Percentiles rank a stretch among this genome's conserved stretches.
These are phyloP conservation scores for Aspergillus alliaceus DNA, from an alignment of 2,329 filamentous ascomycete genomes.

Conservation along the genomic window DNA sequence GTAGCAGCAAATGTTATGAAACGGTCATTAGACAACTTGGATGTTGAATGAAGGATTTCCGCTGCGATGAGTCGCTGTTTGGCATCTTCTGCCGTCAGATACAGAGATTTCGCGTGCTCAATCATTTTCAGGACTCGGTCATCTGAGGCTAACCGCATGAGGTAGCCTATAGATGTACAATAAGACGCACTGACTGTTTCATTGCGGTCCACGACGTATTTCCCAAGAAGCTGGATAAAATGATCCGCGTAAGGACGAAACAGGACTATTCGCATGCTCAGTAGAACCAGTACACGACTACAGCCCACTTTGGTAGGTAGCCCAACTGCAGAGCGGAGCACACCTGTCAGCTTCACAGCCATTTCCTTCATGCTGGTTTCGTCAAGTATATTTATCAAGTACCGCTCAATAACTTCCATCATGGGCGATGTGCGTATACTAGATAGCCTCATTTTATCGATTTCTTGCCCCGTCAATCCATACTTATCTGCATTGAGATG, in stretches of 20 bases:
- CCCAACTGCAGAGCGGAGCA: slow-evolving; percentile 82
- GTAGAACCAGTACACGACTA: slow-evolving; percentile 76
- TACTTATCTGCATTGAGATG: slow-evolving; percentile 84
- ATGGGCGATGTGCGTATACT: slow-evolving; percentile 84
- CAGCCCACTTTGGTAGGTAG: slow-evolving; percentile 94
- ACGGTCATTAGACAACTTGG: slow-evolving; percentile 84
- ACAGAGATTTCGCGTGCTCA: slow-evolving; percentile 64
- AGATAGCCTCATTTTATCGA: slow-evolving; percentile 81
- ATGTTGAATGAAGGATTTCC: slow-evolving; percentile 78
- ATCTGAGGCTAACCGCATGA: slow-evolving; percentile 66
- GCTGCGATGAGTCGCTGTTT: slow-evolving; percentile 71
- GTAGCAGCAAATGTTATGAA: slow-evolving; percentile 75
- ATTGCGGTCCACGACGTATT: slow-evolving; percentile 84
- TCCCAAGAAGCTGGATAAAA: slow-evolving; percentile 76
- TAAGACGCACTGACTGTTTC: slow-evolving; percentile 91
- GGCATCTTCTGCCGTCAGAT: slow-evolving; percentile 80
- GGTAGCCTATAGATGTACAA: slow-evolving; percentile 80
- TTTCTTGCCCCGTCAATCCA: slow-evolving; percentile 81
- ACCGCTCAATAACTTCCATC: slow-evolving; percentile 87
- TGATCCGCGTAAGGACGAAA: slow-evolving; percentile 73
- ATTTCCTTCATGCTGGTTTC: slow-evolving; percentile 73
- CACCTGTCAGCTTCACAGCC: slow-evolving; percentile 69
- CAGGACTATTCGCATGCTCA: slow-evolving; percentile 74
- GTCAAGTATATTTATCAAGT: slow-evolving; percentile 76
- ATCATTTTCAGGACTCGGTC: slow-evolving; percentile 58